Base-by-base conservation (phyloP, 2,329 filamentous ascomycete species). In the Colletotrichum sp. region DNA sequence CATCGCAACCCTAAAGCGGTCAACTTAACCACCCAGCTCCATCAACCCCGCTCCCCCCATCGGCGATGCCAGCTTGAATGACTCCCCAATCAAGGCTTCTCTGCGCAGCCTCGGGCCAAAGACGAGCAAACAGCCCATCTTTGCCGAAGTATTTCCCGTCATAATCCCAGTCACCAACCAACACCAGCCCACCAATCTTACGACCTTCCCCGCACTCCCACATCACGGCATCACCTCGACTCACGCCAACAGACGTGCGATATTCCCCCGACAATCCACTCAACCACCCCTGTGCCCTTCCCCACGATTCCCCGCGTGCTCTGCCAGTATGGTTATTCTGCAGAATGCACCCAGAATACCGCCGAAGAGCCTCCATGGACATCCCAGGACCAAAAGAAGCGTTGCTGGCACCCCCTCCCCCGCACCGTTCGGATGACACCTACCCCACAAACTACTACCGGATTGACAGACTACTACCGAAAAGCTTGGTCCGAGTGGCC, bases 301-400 rank as follows among this genome's bases (percentile, higher is more conserved):
- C 57, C 69, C 68, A 62, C 69, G 69, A 55, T 72, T 75, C 57
- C 72, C 72, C 68, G 67, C 59, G 68, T 44, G 15, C 57, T n/a
- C 52, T 59, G 1, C 32, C 21, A 39, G 59, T 34, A 63, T 63
- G 13, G 32, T 34, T 21, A 52, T 68, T 18, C 44, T 59, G 44
- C 36, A 34, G 34, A 52, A 52, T 52, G 65, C 10, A n/a, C 12
- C 3, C 2, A 28, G 6, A 75, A 32, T 72, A 72, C 69, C 49
- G 72, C 60, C 60, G 68, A 72, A 66, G 49, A 75, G 49, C 60
- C 68, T 34, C 59, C 67, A 60, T 49, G 16, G 15, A 6, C 12
- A 62, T 26, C 28, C 36, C 28, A 26, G 12, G 24, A 12, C 32
- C 32, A 66, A 65, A 52, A 21, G 44, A 49, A 49, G 44, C 32